Evolutionary conservation across 2,329 filamentous ascomycete species (phyloP).

Genomic region (Xylaria sp.): DNA sequence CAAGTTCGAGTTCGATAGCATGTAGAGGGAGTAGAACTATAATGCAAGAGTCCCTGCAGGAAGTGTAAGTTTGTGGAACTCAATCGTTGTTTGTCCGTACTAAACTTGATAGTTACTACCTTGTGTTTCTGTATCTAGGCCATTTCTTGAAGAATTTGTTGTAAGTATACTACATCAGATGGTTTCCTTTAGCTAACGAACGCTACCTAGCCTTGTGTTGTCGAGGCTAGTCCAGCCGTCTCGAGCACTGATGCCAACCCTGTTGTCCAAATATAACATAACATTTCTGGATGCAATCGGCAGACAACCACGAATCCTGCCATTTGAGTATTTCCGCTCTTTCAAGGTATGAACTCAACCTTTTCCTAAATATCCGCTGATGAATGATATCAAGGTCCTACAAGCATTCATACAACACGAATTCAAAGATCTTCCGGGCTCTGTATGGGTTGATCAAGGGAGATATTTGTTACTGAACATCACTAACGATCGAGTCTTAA

Average conservation of each 20-base stretch:
- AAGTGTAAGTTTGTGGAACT: neutral
- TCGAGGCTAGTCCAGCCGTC: neutral
- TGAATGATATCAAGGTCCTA: neutral
- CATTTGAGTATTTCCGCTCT: neutral
- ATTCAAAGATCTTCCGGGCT: neutral
- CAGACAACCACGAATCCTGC: neutral
- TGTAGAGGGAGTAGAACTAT: neutral
- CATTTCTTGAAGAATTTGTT: neutral
- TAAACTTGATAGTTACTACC: neutral
- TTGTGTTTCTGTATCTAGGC: neutral
- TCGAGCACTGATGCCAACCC: neutral
- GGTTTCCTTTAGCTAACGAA: neutral
- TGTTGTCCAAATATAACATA: neutral
- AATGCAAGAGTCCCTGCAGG: neutral
- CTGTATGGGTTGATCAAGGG: neutral
- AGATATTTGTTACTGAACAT: neutral
- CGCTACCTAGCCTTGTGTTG: neutral
- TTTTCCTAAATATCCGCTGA: neutral
- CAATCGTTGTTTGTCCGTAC: neutral
- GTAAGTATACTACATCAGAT: neutral
- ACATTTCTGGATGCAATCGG: neutral
- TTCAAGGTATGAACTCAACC: neutral
- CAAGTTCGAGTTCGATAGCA: neutral
- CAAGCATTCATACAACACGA: neutral
- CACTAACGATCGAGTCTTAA: neutral